Conservation (phyloP, 1,284 basidiomycete species). For the Leucoagaricus sp. region DNA sequence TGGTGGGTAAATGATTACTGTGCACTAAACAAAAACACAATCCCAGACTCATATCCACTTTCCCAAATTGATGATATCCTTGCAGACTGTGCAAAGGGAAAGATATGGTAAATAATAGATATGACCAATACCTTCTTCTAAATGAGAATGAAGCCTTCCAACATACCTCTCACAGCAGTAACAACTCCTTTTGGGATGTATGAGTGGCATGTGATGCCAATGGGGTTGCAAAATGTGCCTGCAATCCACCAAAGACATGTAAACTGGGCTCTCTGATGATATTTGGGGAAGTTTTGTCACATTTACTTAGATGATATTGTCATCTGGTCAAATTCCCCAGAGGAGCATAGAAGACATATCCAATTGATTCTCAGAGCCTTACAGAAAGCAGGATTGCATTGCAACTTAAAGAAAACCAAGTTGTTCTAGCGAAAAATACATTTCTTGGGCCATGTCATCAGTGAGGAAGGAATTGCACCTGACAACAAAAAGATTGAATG, state of each 20-base stretch:
- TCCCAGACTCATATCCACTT: constrained; percentile 34
- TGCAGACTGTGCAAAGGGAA: constrained; percentile 29
- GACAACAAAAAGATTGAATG: constrained; percentile 32
- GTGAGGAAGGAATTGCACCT: constrained; percentile 27
- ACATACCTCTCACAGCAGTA: constrained; percentile 36
- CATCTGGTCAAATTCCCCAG: constrained; percentile 37
- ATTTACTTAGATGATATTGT: constrained; percentile 46
- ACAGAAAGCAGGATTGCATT: not conserved
- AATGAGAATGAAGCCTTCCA: constrained; percentile 33
- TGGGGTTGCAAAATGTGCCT: constrained; percentile 36
- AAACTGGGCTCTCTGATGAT: constrained; percentile 27
- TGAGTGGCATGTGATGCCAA: constrained; percentile 44
- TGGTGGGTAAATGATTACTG: constrained; percentile 42
- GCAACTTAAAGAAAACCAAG: constrained; percentile 27
- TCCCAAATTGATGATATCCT: constrained; percentile 36
- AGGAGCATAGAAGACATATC: constrained; percentile 35
- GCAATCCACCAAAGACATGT: constrained; percentile 36
- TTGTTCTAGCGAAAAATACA: constrained; percentile 26
- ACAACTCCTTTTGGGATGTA: constrained; percentile 37
- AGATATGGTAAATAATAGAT: constrained; percentile 35
- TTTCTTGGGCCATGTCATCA: constrained; percentile 39
- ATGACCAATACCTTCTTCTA: constrained; percentile 45
- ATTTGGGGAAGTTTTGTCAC: constrained; percentile 37
- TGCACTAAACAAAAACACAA: constrained; percentile 34
- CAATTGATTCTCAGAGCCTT: constrained; percentile 25